These are phyloP conservation scores for Eremochloa ophiuroides DNA, from an alignment of 176 grass and related monocot genomes.

Conservation along the genomic window DNA sequence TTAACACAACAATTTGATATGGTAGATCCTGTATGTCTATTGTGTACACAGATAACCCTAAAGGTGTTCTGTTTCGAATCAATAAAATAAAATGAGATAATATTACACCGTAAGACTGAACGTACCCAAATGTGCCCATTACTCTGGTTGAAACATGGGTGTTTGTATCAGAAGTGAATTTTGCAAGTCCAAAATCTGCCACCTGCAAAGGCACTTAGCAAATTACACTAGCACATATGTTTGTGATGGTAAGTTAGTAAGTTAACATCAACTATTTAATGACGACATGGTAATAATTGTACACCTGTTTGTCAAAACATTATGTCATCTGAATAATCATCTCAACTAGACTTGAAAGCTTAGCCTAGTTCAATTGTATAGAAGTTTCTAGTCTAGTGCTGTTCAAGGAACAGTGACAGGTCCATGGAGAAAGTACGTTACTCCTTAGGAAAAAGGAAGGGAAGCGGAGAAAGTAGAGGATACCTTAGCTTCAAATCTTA, in stretches of 20 bases:
- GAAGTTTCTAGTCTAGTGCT: background rate
- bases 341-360: constrained; percentile 1
- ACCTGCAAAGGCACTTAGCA: constrained; percentile 53
- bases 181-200: constrained; percentile 98
- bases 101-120: constrained; percentile 5
- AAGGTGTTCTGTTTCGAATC: background rate
- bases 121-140: constrained; percentile 96
- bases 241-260: background rate
- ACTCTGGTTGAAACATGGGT: constrained; percentile 94
- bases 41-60: background rate
- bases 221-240: background rate
- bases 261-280: constrained; percentile 28
- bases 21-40: background rate
- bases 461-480: background rate
- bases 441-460: background rate
- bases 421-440: background rate
- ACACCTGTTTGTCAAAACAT: background rate
- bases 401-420: background rate
- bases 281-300: background rate
- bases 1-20: constrained; percentile 1
- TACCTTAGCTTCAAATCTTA: constrained; percentile 75
- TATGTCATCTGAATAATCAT: constrained; percentile 8
- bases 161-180: constrained; percentile 68
- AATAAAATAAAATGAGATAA: constrained; percentile 8
- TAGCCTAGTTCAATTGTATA: background rate